Evolutionary conservation across 345 rosid species (phyloP).

Genomic region (Populus ilicifolia): DNA sequence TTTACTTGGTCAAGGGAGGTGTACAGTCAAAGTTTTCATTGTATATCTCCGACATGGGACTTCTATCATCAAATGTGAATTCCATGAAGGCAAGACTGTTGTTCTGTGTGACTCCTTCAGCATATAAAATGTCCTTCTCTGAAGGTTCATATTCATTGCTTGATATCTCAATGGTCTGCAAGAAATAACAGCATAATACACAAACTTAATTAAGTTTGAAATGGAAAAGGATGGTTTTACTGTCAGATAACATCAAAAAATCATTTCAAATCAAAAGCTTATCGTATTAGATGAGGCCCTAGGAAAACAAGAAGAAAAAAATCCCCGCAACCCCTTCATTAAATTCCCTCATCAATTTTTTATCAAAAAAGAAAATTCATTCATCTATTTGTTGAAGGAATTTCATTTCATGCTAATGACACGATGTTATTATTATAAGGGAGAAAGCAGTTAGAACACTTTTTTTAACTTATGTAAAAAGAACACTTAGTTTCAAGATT

Average conservation of each 20-base stretch:
- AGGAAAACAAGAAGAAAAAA: not conserved
- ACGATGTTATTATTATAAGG: too few species aligned
- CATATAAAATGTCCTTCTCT: slow-evolving; percentile 50
- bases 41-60: slow-evolving; percentile 47
- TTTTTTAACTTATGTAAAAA: too few species aligned
- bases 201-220: not conserved
- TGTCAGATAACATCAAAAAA: too few species aligned
- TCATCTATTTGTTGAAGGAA: not conserved
- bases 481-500: too few species aligned
- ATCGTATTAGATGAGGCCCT: too few species aligned
- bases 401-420: not conserved
- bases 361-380: too few species aligned
- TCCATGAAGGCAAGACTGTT: slow-evolving; percentile 57
- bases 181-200: not conserved
- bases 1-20: slow-evolving; percentile 42
- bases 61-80: slow-evolving; percentile 53
- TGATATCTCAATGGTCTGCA: slow-evolving; percentile 55
- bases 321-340: not conserved
- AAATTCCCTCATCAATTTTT: not conserved
- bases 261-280: too few species aligned
- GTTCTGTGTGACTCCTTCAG: slow-evolving; percentile 55
- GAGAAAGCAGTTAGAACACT: too few species aligned
- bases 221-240: too few species aligned
- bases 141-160: slow-evolving; percentile 64
- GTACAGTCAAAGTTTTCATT: slow-evolving; percentile 36